Evolutionary conservation across 768 basidiomycete species (phyloP), one percentile per base, ranked within the genome.

Genomic region (Mycena alexandri): DNA sequence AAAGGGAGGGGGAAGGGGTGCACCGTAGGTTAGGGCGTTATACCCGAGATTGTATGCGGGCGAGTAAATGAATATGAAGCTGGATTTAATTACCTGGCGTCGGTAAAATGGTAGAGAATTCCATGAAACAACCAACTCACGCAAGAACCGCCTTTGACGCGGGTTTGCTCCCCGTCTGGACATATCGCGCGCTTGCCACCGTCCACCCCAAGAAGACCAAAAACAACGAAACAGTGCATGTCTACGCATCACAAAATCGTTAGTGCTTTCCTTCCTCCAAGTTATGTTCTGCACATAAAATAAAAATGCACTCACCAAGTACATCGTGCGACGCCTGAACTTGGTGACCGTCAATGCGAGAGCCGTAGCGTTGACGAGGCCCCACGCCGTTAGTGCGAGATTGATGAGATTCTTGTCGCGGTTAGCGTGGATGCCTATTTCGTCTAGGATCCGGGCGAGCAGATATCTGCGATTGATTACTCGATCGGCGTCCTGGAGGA

Each of bases 21-120:
- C 56, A 86, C 86, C 83, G 72, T 87, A 89, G 0, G 86, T 86
- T 57, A 89, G 75, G 3, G 87, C 87, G 71, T 89, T 89, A 71
- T 80, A 87, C 10, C 81, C 86, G 51, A 88, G 74, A 71, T 88
- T 87, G 72, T 88, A 89, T 8, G 81, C 81, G 1, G 86, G 86
- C 67, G 82, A 84, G 78, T 87, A 88, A 41, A 87, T 71, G 78
- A 87, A 86, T 69, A 89, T 87, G 73, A 89, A 85, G 0, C 86
- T 86, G 57, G 16, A 14, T 36, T 34, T 41, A 44, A 54, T n/a
- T 33, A 41, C 44, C 22, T 19, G 48, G 38, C 33, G 3, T n/a
- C 16, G 24, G 21, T 19, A 42, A 22, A 13, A 38, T 33, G 6
- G 10, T 9, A 13, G n/a, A 46, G 58, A 1, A 41, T n/a, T 19